Evolutionary conservation across 495 filamentous ascomycete species (phyloP), one percentile per base, ranked within the genome.

Genomic region (Penicillium roqueforti): DNA sequence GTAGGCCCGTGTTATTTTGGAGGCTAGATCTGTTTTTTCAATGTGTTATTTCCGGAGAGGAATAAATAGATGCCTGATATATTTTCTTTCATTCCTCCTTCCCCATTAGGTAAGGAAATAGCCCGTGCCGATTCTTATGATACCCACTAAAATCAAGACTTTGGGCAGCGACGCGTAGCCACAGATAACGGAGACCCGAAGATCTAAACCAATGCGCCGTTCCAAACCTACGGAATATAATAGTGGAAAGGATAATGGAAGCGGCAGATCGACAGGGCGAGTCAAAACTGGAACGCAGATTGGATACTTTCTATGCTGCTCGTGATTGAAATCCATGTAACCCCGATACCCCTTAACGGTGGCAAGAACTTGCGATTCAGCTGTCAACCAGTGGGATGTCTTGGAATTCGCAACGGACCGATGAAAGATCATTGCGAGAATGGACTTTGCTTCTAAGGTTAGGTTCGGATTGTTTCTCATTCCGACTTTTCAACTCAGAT

Each of bases 161-260:
- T n/a, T 22, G 43, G 16, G 26, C 43, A 18, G 44, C 11, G 28
- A 49, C 47, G 47, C 47, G 25, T 51, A 40, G 36, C 13, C 38
- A 41, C 41, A 45, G 25, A 44, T 47, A 36, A 44, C 7, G 8
- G 22, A n/a, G 28, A 16, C n/a, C 13, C 50, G 23, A 49, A 39
- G 26, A 37, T 53, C 61, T 37, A 45, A 48, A 48, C n/a, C 41
- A 45, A 46, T 55, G 51, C 46, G 53, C 59, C 50, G 58, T 56
- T 56, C 59, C 42, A 48, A 51, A 47, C 54, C 57, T 45, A 47
- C 37, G 40, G 11, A 32, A 56, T 36, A 22, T 51, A 49, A 31
- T 56, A 2, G 40, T 41, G 57, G 48, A 43, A 54, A 22, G 53
- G 47, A 43, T 50, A 1, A 38, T 49, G 58, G 53, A 46, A 56